Conservation (phyloP, 352 stramenopile genomes). For the Phytophthora podocarpi region DNA sequence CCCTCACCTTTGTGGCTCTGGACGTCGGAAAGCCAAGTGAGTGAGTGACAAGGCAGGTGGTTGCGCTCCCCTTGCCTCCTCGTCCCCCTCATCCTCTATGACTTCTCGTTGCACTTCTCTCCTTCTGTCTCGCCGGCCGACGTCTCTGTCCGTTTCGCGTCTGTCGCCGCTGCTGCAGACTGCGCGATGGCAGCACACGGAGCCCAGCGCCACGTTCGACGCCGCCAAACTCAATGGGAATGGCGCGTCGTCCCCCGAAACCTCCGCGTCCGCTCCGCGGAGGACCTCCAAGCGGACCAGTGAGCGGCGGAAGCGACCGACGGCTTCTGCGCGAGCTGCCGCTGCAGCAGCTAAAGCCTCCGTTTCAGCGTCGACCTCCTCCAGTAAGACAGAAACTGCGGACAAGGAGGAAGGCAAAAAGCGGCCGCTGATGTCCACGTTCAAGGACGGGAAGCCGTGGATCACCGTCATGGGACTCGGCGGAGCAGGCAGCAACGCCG, state of each 20-base stretch:
- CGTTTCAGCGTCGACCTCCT: not conserved
- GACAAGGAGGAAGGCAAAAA: constrained; percentile 49
- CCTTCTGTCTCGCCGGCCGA: constrained; percentile 19
- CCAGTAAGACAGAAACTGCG: not conserved
- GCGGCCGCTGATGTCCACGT: constrained; percentile 46
- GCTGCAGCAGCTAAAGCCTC: constrained; percentile 1
- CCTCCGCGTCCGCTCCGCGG: constrained; percentile 1
- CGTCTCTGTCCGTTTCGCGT: constrained; percentile 8
- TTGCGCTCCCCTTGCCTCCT: too few species aligned
- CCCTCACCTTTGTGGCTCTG: too few species aligned
- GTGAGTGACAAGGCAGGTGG: too few species aligned
- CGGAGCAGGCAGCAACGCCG: constrained; percentile 84
- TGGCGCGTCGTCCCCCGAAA: constrained; percentile 1
- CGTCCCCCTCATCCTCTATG: not conserved
- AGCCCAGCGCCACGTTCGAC: constrained; percentile 24
- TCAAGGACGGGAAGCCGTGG: constrained; percentile 85
- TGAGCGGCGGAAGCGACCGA: constrained; percentile 36
- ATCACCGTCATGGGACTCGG: constrained; percentile 88
- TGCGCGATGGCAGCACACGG: constrained; percentile 17
- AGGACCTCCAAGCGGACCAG: constrained; percentile 21
- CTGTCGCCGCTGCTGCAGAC: constrained; percentile 15
- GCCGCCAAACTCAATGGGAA: constrained; percentile 25
- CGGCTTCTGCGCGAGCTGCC: constrained; percentile 4
- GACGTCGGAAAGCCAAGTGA: too few species aligned
- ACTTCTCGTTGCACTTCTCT: constrained; percentile 20